These are phyloP conservation scores for Coniochaeta ligniaria DNA, from an alignment of 2,329 filamentous ascomycete species.

Conservation along the genomic window DNA sequence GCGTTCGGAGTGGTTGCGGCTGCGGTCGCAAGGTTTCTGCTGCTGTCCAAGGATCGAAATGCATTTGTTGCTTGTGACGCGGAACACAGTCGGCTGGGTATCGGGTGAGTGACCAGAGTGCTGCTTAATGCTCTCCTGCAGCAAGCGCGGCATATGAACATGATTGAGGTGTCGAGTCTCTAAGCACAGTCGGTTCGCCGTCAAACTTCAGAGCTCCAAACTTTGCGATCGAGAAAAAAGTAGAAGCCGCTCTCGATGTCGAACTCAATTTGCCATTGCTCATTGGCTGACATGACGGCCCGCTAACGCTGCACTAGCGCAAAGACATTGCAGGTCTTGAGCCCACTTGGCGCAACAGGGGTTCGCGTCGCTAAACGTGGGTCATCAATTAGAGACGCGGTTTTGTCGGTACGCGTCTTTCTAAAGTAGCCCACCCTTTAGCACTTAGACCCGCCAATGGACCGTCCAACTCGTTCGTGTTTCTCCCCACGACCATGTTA, in stretches of 20 bases:
- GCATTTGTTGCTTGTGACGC: neutral
- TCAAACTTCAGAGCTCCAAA: neutral
- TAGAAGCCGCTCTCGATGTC: neutral
- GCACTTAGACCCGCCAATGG: neutral
- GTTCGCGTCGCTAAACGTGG: constrained; percentile 7
- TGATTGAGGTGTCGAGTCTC: constrained; percentile 10
- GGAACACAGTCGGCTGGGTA: neutral
- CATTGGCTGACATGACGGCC: neutral
- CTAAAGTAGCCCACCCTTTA: constrained; percentile 1
- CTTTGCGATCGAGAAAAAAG: neutral
- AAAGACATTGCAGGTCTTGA: neutral
- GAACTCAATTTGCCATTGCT: neutral
- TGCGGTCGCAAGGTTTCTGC: constrained; percentile 5
- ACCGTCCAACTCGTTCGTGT: neutral
- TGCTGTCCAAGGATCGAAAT: neutral
- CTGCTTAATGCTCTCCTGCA: constrained; percentile 16
- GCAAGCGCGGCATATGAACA: constrained; percentile 32
- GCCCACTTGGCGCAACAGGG: constrained; percentile 4
- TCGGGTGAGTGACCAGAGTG: neutral
- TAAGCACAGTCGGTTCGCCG: neutral
- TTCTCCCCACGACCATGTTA: neutral
- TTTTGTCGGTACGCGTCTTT: neutral
- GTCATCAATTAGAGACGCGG: constrained; percentile 1
- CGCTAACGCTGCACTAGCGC: neutral
- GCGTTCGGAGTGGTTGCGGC: constrained; percentile 1